A percentile compares a stretch with the other conserved stretches of the same genome.
These are phyloP conservation scores for Leccinum imitatum DNA, from an alignment of 768 basidiomycete genomes.

Conservation along the genomic window DNA sequence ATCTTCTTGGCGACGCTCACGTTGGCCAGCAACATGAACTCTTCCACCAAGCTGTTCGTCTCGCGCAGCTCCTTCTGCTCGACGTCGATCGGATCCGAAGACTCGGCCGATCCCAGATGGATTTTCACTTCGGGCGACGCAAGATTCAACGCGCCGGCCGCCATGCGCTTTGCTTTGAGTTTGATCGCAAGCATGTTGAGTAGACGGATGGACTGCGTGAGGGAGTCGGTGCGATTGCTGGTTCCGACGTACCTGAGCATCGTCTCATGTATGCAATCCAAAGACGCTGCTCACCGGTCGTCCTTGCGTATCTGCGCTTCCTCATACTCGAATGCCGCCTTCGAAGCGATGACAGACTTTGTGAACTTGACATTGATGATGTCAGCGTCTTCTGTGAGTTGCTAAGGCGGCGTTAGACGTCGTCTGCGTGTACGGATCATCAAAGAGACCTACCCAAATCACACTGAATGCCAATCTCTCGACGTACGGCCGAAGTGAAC, in stretches of 20 bases:
- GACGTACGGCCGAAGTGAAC: slow-evolving; percentile 88
- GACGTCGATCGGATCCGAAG: slow-evolving; percentile 94
- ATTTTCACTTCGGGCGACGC: slow-evolving; percentile 99
- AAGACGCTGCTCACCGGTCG: slow-evolving; percentile 60
- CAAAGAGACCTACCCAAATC: slow-evolving; percentile 72
- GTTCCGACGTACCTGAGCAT: not conserved
- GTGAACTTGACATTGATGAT: slow-evolving; percentile 90
- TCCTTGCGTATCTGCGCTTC: slow-evolving; percentile 95
- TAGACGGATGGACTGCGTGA: slow-evolving; percentile 84
- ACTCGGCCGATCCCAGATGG: slow-evolving; percentile 89
- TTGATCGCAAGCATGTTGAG: slow-evolving; percentile 86
- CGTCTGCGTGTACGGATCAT: not conserved
- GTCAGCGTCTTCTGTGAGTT: slow-evolving; percentile 83
- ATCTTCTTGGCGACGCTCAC: slow-evolving; percentile 91
- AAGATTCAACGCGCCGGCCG: slow-evolving; percentile 94
- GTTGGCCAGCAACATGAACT: slow-evolving; percentile 98
- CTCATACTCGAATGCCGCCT: slow-evolving; percentile 95
- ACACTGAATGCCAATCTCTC: slow-evolving; percentile 94
- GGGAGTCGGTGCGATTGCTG: slow-evolving; percentile 74
- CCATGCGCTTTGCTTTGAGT: slow-evolving; percentile 84
- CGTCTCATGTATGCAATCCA: not conserved
- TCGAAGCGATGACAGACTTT: slow-evolving; percentile 96
- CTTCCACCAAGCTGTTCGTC: slow-evolving; percentile 96
- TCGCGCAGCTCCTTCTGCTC: slow-evolving; percentile 91
- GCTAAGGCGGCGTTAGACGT: slow-evolving; percentile 45